Base-by-base conservation (phyloP, 1,284 basidiomycete species). In the Ceratobasidium sp. region DNA sequence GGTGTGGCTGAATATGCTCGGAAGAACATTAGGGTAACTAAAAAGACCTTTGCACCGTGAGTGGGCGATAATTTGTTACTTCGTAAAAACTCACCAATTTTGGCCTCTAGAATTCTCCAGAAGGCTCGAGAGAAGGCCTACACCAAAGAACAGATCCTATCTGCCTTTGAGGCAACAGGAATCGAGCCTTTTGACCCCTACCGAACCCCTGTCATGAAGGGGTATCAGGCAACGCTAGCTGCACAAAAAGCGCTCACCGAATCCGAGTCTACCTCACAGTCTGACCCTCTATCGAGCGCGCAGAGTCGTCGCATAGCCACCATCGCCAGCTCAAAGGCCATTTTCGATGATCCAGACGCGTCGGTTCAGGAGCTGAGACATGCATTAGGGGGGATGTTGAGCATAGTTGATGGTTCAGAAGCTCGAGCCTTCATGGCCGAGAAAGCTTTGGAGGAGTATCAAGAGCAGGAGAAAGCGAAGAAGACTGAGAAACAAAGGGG, bases 101-200 rank as follows among this genome's bases (percentile, higher is more conserved):
- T 67, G 28, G 33, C 26, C 9, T 23, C 9, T 9, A 68, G 67
- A 33, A 23, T 68, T 51, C 13, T 68, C 2, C 67, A 68, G 18
- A 7, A 68, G 33, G 67, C 67, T 68, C 28, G 44, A 26, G 46
- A 53, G 46, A 26, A 33, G 18, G 51, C 67, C 5, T 68, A 68
- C 26, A 68, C 67, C 28, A 26, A 68, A 23, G 46, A 53, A 20
- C 26, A 28, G 2, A 68, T 68, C 33, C 7, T 55, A 33, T 68
- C 67, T 12, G 66, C 66, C 6, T 68, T 68, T 68, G 67, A 68
- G 28, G 67, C 46, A 15, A 68, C 67, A 33, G 67, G 67, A 51
- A 68, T 68, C 49, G 28, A 68, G 23, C 67, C 51, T 18, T 68
- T 68, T 28, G 39, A 68, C 26, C 46, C 67, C 15, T 68, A 53